phyloP scores from a whole-genome alignment of 106 monocot species.

The Dendrobium officinale region DNA sequence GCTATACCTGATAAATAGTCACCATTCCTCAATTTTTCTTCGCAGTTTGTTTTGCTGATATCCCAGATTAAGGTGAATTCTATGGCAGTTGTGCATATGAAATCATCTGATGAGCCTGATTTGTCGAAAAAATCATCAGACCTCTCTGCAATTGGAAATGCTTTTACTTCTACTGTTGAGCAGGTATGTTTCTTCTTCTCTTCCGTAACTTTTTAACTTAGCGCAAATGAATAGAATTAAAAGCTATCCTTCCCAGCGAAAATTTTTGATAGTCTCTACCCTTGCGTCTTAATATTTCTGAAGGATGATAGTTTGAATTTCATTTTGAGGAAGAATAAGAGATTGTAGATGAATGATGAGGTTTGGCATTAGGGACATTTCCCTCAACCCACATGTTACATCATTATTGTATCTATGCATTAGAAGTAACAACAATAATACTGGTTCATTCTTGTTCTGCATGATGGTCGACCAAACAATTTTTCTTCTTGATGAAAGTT shows the following conservation, averaged over 20 bases:
- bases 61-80: slow-evolving; percentile 71
- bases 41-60: slow-evolving; percentile 69
- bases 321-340: not conserved
- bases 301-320: not conserved
- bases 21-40: not conserved
- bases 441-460: not conserved
- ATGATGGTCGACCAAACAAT: not conserved
- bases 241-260: not conserved
- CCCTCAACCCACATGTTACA: not conserved
- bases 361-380: not conserved
- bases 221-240: not conserved
- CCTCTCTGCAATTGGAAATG: slow-evolving; percentile 15
- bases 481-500: not conserved
- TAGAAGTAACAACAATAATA: too few species aligned
- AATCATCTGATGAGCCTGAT: slow-evolving; percentile 28
- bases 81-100: slow-evolving; percentile 73
- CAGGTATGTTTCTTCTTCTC: slow-evolving; percentile 45
- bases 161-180: slow-evolving; percentile 36
- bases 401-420: too few species aligned
- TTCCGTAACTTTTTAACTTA: not conserved
- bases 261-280: not conserved
- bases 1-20: not conserved
- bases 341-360: not conserved
- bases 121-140: slow-evolving; percentile 16
- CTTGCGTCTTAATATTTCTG: not conserved